phyloP scores from a whole-genome alignment of 1,139 yeast genomes.

The Debaryomycetaceae sp. region DNA sequence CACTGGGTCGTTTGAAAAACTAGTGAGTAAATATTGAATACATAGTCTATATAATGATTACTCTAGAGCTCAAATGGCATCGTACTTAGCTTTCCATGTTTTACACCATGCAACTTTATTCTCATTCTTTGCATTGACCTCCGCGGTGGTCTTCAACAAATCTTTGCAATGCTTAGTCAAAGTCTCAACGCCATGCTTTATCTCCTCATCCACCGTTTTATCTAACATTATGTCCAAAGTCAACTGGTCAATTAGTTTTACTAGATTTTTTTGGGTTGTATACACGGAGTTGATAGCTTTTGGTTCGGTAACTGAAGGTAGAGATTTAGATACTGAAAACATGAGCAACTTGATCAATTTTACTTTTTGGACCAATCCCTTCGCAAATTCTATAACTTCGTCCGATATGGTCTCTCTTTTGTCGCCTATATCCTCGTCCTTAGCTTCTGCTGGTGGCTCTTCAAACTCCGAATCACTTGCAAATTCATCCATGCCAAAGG shows the following conservation, averaged over 20 bases:
- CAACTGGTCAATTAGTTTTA: conserved; percentile 39
- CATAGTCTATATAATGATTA: conserved; percentile 7
- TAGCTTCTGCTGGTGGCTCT: conserved; percentile 21
- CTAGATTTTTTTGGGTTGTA: conserved; percentile 27
- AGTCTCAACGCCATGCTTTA: conserved; percentile 18
- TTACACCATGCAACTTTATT: conserved; percentile 49
- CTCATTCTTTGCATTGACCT: conserved; percentile 35
- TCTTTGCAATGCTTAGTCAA: conserved; percentile 26
- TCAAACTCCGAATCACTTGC: conserved; percentile 28
- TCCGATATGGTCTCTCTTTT: conserved; percentile 6
- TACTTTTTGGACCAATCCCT: conserved; percentile 50
- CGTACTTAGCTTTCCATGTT: conserved; percentile 46
- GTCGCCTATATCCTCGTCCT: conserved; percentile 6
- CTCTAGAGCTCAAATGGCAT: conserved; percentile 5
- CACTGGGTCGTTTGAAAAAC: background rate
- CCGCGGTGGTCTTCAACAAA: conserved; percentile 33
- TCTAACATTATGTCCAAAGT: conserved; percentile 49
- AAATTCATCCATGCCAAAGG: conserved; percentile 35
- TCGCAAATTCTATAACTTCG: conserved; percentile 37
- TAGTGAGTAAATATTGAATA: conserved; percentile 1
- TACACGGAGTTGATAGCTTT: conserved; percentile 33
- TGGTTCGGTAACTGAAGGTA: conserved; percentile 39
- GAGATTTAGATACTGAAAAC: conserved; percentile 53
- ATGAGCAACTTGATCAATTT: conserved; percentile 54
- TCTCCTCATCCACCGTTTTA: conserved; percentile 29